Base-by-base conservation (phyloP, 2,329 filamentous ascomycete genomes). In the Arthroderma sp. region DNA sequence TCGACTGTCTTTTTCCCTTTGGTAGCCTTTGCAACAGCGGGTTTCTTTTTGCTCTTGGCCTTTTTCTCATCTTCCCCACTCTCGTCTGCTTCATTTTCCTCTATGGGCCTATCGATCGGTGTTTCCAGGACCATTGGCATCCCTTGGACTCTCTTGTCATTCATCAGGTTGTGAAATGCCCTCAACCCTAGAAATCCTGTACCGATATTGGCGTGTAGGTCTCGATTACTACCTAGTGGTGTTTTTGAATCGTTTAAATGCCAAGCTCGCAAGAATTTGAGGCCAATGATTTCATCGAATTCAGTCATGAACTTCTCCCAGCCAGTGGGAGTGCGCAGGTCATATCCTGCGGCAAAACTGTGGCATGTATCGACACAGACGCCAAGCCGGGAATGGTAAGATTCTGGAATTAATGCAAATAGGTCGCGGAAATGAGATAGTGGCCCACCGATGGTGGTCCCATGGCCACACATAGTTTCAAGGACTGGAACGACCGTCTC, bases 291-390 rank as follows among this genome's bases (percentile, higher is more conserved):
- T 8, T 81, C 69, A 63, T 95, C 86, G 64, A 98, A 95, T 33
- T 85, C 78, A 35, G 80, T 70, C 70, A 97, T 81, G 0, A 89
- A 93, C 54, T 78, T 73, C 35, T 80, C 76, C 70, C 95, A 95
- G 0, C 85, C 79, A 54, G 82, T 79, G 0, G 88, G 85, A 0
- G 85, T 83, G 56, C 89, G 82, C 33, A 98, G 73, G 70, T 98
- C 93, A 69, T 97, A 93, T 4, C 93, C 93, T 0, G 88, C 91
- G 0, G 91, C 91, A 71, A 97, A 97, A 59, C 90, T 84, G 72
- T 98, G 93, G 73, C 93, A 98, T 0, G 93, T 98, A 70, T 98
- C 93, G 58, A 98, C 83, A 71, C 93, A 98, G 17, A 98, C 90
- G 49, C 91, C 93, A 1, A 98, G 85, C 33, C 93, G 83, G 44